Evolutionary conservation across 192 early-diverging fungal species (phyloP), one percentile per base, ranked within the genome.

Genomic region (Linnemannia exigua): DNA sequence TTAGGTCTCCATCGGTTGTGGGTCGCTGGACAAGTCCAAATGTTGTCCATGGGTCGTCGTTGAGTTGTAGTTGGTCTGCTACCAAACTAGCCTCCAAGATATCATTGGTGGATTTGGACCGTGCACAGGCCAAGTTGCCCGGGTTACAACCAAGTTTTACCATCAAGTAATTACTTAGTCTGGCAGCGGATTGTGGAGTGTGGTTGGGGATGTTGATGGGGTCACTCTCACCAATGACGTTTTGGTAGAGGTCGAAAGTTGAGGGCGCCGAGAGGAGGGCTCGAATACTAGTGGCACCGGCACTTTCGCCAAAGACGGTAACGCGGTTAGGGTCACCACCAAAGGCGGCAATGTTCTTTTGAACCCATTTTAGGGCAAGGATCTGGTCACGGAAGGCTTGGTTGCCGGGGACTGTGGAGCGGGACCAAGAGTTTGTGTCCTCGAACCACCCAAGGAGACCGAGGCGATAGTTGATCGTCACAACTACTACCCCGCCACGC

Each of bases 261-360:
- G 81, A 50, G 25, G 87, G 89, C 11, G 87, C 83, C 58, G 88
- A 80, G 48, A 89, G 88, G 17, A 88, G 28, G 51, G 85, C 81
- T 79, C 88, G 81, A 63, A 85, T 81, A 46, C 76, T 85, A 48
- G 61, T 88, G 16, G 81, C 92, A 17, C 87, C 87, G 12, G 87
- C 81, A 67, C 67, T 72, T 70, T 88, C 87, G 37, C 87, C 87
- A 72, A 84, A 80, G 58, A 88, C 79, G 15, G 87, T 88, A 25
- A 88, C 87, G 7, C 80, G 87, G 67, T 74, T 84, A 5, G 92
- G 91, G 67, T 93, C 89, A 50, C 93, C 93, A 7, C 93, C 93
- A 69, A 93, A 93, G 5, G 70, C 74, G 9, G 41, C 70, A 82
- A 93, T 91, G 77, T 93, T 90, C 48, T 91, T 74, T 44, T 90